These are phyloP conservation scores for Malus hybrid DNA, from an alignment of 331 rosid species.

Conservation along the genomic window DNA sequence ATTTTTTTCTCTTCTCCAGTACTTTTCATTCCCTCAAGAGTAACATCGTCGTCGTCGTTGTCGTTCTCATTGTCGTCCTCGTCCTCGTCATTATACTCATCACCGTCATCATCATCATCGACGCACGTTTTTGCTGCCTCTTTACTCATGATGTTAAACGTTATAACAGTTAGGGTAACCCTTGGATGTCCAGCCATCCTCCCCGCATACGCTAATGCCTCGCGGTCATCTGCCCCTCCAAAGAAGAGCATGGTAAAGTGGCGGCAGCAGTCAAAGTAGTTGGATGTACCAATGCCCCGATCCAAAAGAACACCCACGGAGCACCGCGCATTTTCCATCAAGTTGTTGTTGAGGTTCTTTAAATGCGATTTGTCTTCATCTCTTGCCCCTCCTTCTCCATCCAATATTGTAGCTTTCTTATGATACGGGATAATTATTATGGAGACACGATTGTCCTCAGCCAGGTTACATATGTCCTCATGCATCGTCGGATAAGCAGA, in stretches of 20 bases:
- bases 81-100: neutral
- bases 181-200: slow-evolving; percentile 17
- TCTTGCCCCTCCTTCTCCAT: neutral
- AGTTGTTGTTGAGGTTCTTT: slow-evolving; percentile 9
- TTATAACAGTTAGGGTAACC: slow-evolving; percentile 13
- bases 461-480: slow-evolving; percentile 28
- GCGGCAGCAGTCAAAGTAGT: neutral
- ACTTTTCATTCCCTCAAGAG: neutral
- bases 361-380: neutral
- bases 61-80: neutral
- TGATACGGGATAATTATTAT: slow-evolving; percentile 27
- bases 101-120: neutral
- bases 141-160: slow-evolving; percentile 3
- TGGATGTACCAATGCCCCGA: slow-evolving; percentile 1
- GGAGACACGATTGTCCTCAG: slow-evolving; percentile 19
- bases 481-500: slow-evolving; percentile 30
- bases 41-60: neutral
- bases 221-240: slow-evolving; percentile 34
- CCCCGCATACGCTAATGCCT: slow-evolving; percentile 26
- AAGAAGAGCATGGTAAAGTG: slow-evolving; percentile 23
- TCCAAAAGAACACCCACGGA: slow-evolving; percentile 28
- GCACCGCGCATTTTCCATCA: slow-evolving; percentile 16
- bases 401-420: neutral
- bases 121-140: neutral
- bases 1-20: neutral